Evolutionary conservation across 768 basidiomycete species (phyloP), one percentile per base, ranked within the genome.

Genomic region (Leccinellum rugosiceps): DNA sequence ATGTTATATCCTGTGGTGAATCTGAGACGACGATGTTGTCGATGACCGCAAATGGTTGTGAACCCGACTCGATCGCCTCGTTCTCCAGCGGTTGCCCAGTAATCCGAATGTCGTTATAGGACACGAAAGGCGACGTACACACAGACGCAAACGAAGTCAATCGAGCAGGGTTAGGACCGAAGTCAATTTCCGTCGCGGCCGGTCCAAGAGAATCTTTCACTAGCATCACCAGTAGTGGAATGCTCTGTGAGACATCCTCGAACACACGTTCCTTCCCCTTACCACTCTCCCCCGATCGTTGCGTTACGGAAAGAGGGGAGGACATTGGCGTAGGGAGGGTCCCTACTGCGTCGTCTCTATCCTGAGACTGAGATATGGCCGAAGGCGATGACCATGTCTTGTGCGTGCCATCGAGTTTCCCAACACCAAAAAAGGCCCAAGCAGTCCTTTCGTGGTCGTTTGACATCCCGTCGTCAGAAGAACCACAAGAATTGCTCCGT

Each of bases 381-480:
- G 64, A 68, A 25, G 65, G 60, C 2, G 64, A 64, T 8, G 48
- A 38, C 67, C 67, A 65, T 11, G 53, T 55, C 34, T 60, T 65
- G 34, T 31, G 58, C 5, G 17, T 56, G 6, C 50, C 49, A 4
- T 38, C 59, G 9, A 15, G 74, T 3, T 76, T 74, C 11, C 73
- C 68, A 1, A 66, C 62, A 0, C 80, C 83, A 58, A 87, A 89
- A 3, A 88, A 65, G 4, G 67, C 57, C 61, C 86, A 80, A 0
- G 86, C 85, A 7, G 82, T 85, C 52, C 77, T 74, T 15, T 78
- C 83, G 19, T 79, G 77, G n/a, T 79, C 82, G 48, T 79, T 73
- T 23, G 75, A 75, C 44, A 72, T 78, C 6, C 74, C 77, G 6
- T 74, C 74, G 19, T 78, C 68, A 3, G 75, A 75, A 30, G 77